Evolutionary conservation across 2,329 filamentous ascomycete species (phyloP).

Genomic region (Chaetomium sp.): DNA sequence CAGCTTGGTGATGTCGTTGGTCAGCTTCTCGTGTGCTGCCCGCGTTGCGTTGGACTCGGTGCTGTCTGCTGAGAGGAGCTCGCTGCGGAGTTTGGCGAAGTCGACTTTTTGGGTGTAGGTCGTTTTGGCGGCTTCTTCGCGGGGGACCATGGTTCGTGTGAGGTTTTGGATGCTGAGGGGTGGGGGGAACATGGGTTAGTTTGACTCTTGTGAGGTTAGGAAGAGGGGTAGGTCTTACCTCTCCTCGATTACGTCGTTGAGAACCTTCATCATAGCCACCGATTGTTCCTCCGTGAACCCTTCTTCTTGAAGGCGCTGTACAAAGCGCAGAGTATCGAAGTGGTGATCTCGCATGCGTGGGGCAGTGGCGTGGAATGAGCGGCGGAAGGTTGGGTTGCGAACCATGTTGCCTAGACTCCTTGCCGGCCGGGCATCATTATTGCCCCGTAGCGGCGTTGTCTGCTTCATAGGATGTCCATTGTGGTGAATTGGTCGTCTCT

Average conservation of each 20-base stretch:
- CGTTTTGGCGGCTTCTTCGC: slow-evolving; percentile 82
- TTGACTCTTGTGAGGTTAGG: neutral
- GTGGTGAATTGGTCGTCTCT: slow-evolving; percentile 12
- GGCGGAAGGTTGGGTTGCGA: slow-evolving; percentile 29
- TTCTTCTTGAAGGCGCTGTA: slow-evolving; percentile 80
- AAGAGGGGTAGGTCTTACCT: slow-evolving; percentile 43
- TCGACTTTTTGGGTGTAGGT: slow-evolving; percentile 88
- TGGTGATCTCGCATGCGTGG: slow-evolving; percentile 70
- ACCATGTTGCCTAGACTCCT: slow-evolving; percentile 14
- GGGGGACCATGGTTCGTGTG: slow-evolving; percentile 93
- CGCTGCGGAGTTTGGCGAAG: slow-evolving; percentile 92
- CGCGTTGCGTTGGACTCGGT: slow-evolving; percentile 86
- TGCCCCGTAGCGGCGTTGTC: neutral
- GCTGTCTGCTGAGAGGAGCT: slow-evolving; percentile 85
- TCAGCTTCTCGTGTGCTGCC: slow-evolving; percentile 82
- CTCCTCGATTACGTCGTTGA: slow-evolving; percentile 96
- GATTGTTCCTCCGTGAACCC: slow-evolving; percentile 94
- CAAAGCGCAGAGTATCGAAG: slow-evolving; percentile 97
- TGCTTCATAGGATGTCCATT: neutral
- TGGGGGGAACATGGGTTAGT: slow-evolving; percentile 3
- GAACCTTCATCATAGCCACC: slow-evolving; percentile 95
- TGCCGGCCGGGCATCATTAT: neutral
- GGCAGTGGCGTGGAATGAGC: slow-evolving; percentile 63
- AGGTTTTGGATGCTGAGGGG: slow-evolving; percentile 78
- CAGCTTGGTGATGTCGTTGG: slow-evolving; percentile 91